Base-by-base conservation (phyloP, 768 basidiomycete species). In the Symmetrospora coprosmae region DNA sequence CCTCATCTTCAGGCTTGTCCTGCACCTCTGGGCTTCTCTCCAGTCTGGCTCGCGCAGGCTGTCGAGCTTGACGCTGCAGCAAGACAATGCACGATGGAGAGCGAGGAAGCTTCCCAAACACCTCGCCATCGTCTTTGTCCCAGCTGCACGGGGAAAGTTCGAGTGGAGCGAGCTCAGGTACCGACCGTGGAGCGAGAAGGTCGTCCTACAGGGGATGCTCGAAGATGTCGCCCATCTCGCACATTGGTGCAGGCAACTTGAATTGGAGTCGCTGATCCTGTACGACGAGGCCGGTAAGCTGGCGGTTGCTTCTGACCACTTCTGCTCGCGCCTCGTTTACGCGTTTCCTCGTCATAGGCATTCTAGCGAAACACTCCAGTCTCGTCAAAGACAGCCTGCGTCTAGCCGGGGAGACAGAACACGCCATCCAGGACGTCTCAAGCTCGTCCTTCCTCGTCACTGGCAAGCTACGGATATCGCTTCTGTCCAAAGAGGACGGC, bases 271-370 rank as follows among this genome's bases (percentile, higher is more conserved):
- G 30, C 40, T 58, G 9, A 14, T 58, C 14, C 55, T 58, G 19
- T 58, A 58, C 31, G 55, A 58, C 46, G 55, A 58, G 41, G 46
- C 43, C 14, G 55, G 55, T 58, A 43, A 35, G 55, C 11, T 23
- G 49, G 25, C 49, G 25, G 6, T n/a, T n/a, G n/a, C n/a, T n/a
- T n/a, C n/a, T n/a, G n/a, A n/a, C n/a, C n/a, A n/a, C n/a, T n/a
- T n/a, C n/a, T n/a, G n/a, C n/a, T n/a, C n/a, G n/a, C n/a, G n/a
- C n/a, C n/a, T n/a, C n/a, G n/a, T n/a, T n/a, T n/a, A n/a, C n/a
- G n/a, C n/a, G n/a, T n/a, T n/a, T n/a, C n/a, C n/a, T n/a, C n/a
- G n/a, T n/a, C n/a, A n/a, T n/a, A n/a, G n/a, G n/a, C n/a, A n/a
- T n/a, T n/a, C n/a, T n/a, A n/a, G n/a, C n/a, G n/a, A n/a, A n/a